A percentile compares a stretch with the other conserved stretches of the same genome.
These are phyloP conservation scores for Ceratocystis colombiana DNA, from an alignment of 2,329 filamentous ascomycete genomes.

Conservation along the genomic window DNA sequence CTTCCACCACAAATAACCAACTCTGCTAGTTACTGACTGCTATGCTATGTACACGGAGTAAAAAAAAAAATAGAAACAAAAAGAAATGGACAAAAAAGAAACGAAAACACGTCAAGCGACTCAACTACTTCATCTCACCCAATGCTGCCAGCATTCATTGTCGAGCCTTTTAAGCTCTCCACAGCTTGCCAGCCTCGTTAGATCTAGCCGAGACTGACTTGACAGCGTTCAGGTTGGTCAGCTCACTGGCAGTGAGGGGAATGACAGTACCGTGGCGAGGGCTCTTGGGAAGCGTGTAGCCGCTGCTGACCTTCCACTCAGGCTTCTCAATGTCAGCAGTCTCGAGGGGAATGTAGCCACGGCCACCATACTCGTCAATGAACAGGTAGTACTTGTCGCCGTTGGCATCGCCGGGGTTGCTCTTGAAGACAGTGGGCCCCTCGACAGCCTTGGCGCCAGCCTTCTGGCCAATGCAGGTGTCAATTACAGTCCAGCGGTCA, in stretches of 20 bases:
- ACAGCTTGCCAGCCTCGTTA: constrained; percentile 27
- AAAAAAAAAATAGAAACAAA: background rate
- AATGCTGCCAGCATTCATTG: background rate
- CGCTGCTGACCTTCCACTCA: constrained; percentile 39
- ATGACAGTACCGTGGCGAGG: constrained; percentile 47
- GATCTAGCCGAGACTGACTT: constrained; percentile 22
- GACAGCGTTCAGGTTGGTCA: constrained; percentile 31
- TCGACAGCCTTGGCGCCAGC: constrained; percentile 42
- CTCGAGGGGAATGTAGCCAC: constrained; percentile 46
- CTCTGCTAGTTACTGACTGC: background rate
- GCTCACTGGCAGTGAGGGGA: constrained; percentile 40
- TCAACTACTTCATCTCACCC: background rate
- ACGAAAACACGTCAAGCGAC: background rate
- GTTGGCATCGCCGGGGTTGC: constrained; percentile 41
- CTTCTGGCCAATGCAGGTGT: constrained; percentile 42
- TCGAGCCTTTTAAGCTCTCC: constrained; percentile 2
- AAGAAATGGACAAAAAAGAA: background rate
- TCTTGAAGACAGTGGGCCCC: constrained; percentile 43
- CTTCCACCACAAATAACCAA: background rate
- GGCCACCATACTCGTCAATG: constrained; percentile 43
- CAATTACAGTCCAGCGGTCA: constrained; percentile 37
- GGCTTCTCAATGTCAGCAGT: constrained; percentile 42
- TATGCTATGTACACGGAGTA: background rate
- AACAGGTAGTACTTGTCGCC: constrained; percentile 48
- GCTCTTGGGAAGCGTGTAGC: constrained; percentile 39